Evolutionary conservation across 495 filamentous ascomycete genomes (phyloP).

Genomic region (Lasiosphaeria hispida): DNA sequence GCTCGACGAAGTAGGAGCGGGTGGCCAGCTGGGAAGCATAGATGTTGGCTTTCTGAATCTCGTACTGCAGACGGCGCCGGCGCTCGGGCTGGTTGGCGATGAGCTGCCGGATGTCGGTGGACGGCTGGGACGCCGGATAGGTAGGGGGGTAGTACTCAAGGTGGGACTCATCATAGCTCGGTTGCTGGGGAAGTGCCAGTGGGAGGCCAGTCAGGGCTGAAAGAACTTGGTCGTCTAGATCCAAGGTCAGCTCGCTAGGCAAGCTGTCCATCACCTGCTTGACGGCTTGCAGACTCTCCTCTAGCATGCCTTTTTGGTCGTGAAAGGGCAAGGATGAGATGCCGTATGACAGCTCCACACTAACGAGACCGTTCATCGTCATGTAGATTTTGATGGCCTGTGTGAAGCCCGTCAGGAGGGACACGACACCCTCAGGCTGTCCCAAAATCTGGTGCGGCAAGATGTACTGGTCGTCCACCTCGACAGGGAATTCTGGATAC

Average conservation of each 20-base stretch:
- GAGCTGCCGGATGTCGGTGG: slow-evolving; percentile 38
- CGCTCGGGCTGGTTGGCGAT: slow-evolving; percentile 35
- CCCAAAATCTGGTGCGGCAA: slow-evolving; percentile 57
- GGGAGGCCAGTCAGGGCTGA: neutral
- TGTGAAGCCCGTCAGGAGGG: slow-evolving; percentile 71
- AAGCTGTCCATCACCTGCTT: slow-evolving; percentile 59
- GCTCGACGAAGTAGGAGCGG: slow-evolving; percentile 77
- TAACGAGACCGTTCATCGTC: slow-evolving; percentile 65
- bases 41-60: slow-evolving; percentile 84
- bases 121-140: slow-evolving; percentile 30
- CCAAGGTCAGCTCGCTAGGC: slow-evolving; percentile 59
- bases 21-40: slow-evolving; percentile 72
- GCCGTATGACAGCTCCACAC: slow-evolving; percentile 72
- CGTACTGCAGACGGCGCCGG: slow-evolving; percentile 63
- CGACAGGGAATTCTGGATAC: slow-evolving; percentile 76
- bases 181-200: neutral
- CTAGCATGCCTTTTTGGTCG: slow-evolving; percentile 62
- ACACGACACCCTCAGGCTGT: slow-evolving; percentile 61
- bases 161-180: slow-evolving; percentile 18
- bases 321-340: slow-evolving; percentile 68
- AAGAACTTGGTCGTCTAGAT: slow-evolving; percentile 1
- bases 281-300: slow-evolving; percentile 57
- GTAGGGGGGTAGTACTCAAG: slow-evolving; percentile 39
- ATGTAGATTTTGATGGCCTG: slow-evolving; percentile 68
- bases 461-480: slow-evolving; percentile 78